Conservation (phyloP, 2,329 filamentous ascomycete genomes). For the Daldinia eschscholtzii region DNA sequence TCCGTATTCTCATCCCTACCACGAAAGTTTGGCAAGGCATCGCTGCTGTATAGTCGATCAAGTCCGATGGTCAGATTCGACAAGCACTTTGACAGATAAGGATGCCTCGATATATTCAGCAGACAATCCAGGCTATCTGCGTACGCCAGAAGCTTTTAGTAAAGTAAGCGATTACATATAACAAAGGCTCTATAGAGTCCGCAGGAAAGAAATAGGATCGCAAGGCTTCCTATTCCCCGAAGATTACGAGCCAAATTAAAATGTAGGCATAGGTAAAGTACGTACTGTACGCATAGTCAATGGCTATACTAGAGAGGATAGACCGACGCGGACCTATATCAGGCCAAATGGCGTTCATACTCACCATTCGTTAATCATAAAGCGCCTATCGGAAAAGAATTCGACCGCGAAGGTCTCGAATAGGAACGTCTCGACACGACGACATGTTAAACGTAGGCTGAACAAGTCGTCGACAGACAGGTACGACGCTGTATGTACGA, state of each 20-base stretch:
- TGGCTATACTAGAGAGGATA: background rate
- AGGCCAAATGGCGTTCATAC: background rate
- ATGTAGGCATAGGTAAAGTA: background rate
- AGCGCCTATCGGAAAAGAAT: constrained; percentile 46
- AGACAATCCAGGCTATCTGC: constrained; percentile 43
- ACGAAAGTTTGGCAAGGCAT: constrained; percentile 36
- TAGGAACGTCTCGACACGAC: constrained; percentile 38
- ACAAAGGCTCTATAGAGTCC: background rate
- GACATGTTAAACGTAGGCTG: constrained; percentile 44
- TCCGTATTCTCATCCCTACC: constrained; percentile 24
- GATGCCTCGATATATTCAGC: constrained; percentile 42
- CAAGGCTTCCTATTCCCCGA: background rate
- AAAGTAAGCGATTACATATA: background rate
- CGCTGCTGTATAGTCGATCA: constrained; percentile 41
- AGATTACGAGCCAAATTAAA: background rate
- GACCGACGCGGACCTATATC: background rate
- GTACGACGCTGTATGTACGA: constrained; percentile 44
- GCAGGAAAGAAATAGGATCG: background rate
- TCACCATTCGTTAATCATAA: constrained; percentile 45
- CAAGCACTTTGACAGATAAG: constrained; percentile 37
- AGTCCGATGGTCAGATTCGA: constrained; percentile 46
- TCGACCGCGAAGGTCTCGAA: constrained; percentile 44
- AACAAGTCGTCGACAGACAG: constrained; percentile 41
- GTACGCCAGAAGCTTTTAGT: background rate
- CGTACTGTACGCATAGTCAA: constrained; percentile 30